Percentiles rank a stretch among this genome's conserved stretches.
Evolutionary conservation across 371 early-diverging fungal genomes (phyloP).

Genomic region (Saksenaea oblongispora): DNA sequence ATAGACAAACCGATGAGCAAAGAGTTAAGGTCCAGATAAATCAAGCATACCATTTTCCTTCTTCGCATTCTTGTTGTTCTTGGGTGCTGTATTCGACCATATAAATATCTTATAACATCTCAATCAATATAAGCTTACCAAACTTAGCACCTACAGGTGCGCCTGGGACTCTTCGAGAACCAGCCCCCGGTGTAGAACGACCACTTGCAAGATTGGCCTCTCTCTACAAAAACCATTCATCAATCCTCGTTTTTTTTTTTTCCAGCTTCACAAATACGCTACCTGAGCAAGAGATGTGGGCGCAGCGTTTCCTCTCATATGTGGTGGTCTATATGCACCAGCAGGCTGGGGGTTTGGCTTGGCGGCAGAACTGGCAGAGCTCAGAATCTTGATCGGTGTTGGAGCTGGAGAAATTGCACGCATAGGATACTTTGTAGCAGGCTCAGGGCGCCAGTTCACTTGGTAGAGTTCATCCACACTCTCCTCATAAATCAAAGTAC

Average conservation of each 20-base stretch:
- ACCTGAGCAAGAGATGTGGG: conserved; percentile 50
- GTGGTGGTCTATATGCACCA: conserved; percentile 83
- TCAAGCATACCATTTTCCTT: conserved; percentile 8
- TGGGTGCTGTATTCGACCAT: conserved; percentile 28
- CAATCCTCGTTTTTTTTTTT: neutral
- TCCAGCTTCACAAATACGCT: neutral
- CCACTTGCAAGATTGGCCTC: conserved; percentile 36
- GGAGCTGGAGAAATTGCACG: conserved; percentile 69
- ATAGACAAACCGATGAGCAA: neutral
- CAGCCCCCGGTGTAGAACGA: conserved; percentile 17
- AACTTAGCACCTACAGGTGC: conserved; percentile 24
- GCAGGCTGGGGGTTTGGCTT: conserved; percentile 44
- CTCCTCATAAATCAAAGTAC: conserved; percentile 76
- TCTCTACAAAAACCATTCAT: conserved; percentile 16
- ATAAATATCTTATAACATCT: neutral
- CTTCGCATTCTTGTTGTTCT: conserved; percentile 55
- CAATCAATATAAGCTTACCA: neutral
- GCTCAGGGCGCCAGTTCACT: conserved; percentile 74
- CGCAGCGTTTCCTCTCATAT: conserved; percentile 62
- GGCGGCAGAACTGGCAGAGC: conserved; percentile 29
- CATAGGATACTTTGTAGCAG: conserved; percentile 68
- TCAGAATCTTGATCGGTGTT: conserved; percentile 42
- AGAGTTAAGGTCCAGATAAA: neutral
- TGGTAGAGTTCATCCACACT: conserved; percentile 87
- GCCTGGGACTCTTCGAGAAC: conserved; percentile 37